A percentile compares a stretch with the other conserved stretches of the same genome.
Evolutionary conservation across 257 asterid species (phyloP).

Genomic region (Misopates orontium): DNA sequence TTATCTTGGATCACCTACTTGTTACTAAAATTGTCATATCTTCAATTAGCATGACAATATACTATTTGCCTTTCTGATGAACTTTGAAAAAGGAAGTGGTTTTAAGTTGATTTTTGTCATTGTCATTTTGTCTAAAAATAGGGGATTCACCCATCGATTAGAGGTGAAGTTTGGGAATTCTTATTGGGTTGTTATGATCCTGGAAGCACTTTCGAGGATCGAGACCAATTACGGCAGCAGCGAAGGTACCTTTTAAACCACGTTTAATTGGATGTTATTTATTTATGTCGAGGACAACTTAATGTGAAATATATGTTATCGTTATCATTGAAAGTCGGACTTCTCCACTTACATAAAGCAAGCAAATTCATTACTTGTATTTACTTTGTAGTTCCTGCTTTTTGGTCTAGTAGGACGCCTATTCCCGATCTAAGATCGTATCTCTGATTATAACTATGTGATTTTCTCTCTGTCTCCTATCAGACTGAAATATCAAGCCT

Average conservation of each 20-base stretch:
- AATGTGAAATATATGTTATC: conserved; percentile 4
- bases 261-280: not conserved
- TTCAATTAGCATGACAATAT: too few species aligned
- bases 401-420: too few species aligned
- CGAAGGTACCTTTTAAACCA: conserved; percentile 54
- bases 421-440: too few species aligned
- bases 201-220: conserved; percentile 79
- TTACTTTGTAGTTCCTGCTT: not conserved
- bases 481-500: conserved; percentile 70
- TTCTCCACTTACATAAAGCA: conserved; percentile 10
- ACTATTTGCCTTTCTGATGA: too few species aligned
- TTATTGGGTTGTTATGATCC: conserved; percentile 91
- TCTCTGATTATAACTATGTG: too few species aligned
- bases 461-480: conserved; percentile 29
- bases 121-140: conserved; percentile 33
- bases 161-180: conserved; percentile 99
- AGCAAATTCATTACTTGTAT: conserved; percentile 8
- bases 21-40: not conserved
- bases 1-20: too few species aligned
- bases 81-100: conserved; percentile 41
- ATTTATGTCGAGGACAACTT: conserved; percentile 1
- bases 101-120: conserved; percentile 24
- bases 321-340: conserved; percentile 5
- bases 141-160: conserved; percentile 97
- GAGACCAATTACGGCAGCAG: conserved; percentile 63